Conservation (phyloP, 129 eudicot species). For the Chrysanthemum lavandulifolium region DNA sequence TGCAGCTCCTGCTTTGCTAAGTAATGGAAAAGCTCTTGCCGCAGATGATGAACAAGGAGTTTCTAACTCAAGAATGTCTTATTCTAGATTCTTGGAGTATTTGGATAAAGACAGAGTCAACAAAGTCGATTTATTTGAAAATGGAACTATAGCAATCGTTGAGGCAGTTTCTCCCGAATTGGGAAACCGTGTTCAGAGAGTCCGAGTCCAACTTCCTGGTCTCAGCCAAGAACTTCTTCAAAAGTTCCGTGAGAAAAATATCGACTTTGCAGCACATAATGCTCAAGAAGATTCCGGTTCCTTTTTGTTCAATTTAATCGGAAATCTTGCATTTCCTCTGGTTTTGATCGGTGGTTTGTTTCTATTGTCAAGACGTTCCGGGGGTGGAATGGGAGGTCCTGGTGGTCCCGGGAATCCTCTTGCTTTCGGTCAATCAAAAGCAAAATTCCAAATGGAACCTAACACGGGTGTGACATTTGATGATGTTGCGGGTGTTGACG, state of each 20-base stretch:
- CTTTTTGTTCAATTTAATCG: slow-evolving; percentile 70
- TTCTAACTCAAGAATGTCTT: slow-evolving; percentile 99
- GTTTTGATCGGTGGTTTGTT: slow-evolving; percentile 94
- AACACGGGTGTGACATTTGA: slow-evolving; percentile 97
- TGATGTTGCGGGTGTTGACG: slow-evolving; percentile 98
- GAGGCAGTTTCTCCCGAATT: slow-evolving; percentile 97
- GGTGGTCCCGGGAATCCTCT: slow-evolving; percentile 96
- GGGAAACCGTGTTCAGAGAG: slow-evolving; percentile 95
- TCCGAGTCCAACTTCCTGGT: slow-evolving; percentile 96
- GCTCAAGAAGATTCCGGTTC: slow-evolving; percentile 99
- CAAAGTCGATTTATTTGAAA: slow-evolving; percentile 86
- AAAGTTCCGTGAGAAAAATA: slow-evolving; percentile 90
- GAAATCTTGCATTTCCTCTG: slow-evolving; percentile 86
- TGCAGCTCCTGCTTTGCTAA: slow-evolving; percentile 57
- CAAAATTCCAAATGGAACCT: slow-evolving; percentile 97
- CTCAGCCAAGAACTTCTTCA: slow-evolving; percentile 95
- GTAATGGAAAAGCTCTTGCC: slow-evolving; percentile 60
- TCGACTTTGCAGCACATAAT: slow-evolving; percentile 97
- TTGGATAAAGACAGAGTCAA: slow-evolving; percentile 88
- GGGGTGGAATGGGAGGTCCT: slow-evolving; percentile 97
- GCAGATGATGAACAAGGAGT: slow-evolving; percentile 77
- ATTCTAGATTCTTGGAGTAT: slow-evolving; percentile 89
- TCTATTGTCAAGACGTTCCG: slow-evolving; percentile 78
- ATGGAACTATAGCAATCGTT: slow-evolving; percentile 93
- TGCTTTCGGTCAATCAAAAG: slow-evolving; percentile 87